Evolutionary conservation across 1,284 basidiomycete species (phyloP), one percentile per base, ranked within the genome.

Genomic region (Entoloma clypeatum): DNA sequence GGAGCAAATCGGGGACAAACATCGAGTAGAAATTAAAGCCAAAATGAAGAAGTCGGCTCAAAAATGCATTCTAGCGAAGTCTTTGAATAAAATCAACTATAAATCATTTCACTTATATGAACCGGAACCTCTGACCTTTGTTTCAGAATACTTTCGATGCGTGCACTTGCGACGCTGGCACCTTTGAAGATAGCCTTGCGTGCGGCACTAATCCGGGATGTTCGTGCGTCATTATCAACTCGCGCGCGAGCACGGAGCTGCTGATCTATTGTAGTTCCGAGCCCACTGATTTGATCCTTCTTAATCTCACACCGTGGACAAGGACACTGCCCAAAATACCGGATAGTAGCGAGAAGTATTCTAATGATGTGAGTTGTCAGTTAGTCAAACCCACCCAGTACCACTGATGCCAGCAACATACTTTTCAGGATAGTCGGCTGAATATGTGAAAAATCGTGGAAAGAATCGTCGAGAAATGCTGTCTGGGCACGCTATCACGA

Each of bases 381-480:
- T n/a, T n/a, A n/a, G n/a, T n/a, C n/a, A n/a, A n/a, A n/a, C n/a
- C n/a, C n/a, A n/a, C n/a, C n/a, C n/a, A n/a, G n/a, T n/a, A n/a
- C n/a, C n/a, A n/a, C n/a, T n/a, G 4, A 29, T 29, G n/a, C 10
- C 6, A 4, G 10, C n/a, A 29, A 5, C 10, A 4, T 11, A 61
- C 62, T 63, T 63, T 24, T 64, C 39, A 19, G 40, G 38, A 36
- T 43, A 65, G 30, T 63, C 57, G 0, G 59, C 55, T 1, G 57
- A 49, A 43, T 64, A 63, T 4, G 53, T 61, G 8, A 64, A 53
- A 3, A 66, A 46, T 0, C 44, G 32, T 6, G 48, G 54, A 34
- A 57, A 62, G 1, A 61, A 52, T 13, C 43, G 44, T 0, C 45
- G 34, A 0, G 13, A 13, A 0, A 65, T 37, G 0, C 56, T 56